Percentiles rank a stretch among this genome's conserved stretches.
These are phyloP conservation scores for Globisporangium mamillatum DNA, from an alignment of 352 stramenopile species.

Conservation along the genomic window DNA sequence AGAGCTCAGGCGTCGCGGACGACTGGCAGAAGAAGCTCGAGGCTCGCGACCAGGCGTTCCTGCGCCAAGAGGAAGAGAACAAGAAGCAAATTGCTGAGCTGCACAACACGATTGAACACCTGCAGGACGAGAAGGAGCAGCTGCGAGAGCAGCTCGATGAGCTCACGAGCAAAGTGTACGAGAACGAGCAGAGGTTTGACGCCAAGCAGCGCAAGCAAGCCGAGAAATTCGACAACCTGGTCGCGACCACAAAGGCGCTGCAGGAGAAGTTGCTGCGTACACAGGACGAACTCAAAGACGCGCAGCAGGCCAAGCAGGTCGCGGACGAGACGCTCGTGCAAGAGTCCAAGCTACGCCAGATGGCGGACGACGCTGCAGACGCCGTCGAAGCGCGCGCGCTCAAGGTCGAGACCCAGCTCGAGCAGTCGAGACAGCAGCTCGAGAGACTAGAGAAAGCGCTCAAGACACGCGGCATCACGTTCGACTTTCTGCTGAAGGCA, in stretches of 20 bases:
- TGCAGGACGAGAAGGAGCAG: constrained; percentile 26
- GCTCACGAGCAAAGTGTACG: constrained; percentile 22
- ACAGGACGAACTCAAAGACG: constrained; percentile 26
- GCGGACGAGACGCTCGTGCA: constrained; percentile 37
- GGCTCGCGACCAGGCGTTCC: constrained; percentile 47
- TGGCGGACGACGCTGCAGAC: constrained; percentile 45
- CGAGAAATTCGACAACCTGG: constrained; percentile 25
- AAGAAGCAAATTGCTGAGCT: constrained; percentile 33
- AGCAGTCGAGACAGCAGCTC: constrained; percentile 27
- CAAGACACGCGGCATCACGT: constrained; percentile 58
- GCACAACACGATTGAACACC: constrained; percentile 20
- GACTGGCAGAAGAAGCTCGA: constrained; percentile 36
- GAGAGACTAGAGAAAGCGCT: constrained; percentile 44
- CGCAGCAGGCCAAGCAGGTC: constrained; percentile 26
- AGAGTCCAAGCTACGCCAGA: constrained; percentile 38
- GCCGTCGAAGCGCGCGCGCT: constrained; percentile 37
- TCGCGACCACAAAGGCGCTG: constrained; percentile 28
- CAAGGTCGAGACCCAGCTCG: constrained; percentile 34
- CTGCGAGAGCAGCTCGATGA: constrained; percentile 27
- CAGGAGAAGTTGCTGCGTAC: constrained; percentile 30
- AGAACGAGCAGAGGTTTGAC: constrained; percentile 23
- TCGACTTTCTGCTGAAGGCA: constrained; percentile 53
- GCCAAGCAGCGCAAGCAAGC: constrained; percentile 22
- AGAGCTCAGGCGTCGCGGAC: constrained; percentile 27
- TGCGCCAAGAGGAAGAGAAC: constrained; percentile 50